A percentile compares a stretch with the other conserved stretches of the same genome.
These are phyloP conservation scores for Fomitopsis palustris DNA, from an alignment of 1,284 basidiomycete species.

Conservation along the genomic window DNA sequence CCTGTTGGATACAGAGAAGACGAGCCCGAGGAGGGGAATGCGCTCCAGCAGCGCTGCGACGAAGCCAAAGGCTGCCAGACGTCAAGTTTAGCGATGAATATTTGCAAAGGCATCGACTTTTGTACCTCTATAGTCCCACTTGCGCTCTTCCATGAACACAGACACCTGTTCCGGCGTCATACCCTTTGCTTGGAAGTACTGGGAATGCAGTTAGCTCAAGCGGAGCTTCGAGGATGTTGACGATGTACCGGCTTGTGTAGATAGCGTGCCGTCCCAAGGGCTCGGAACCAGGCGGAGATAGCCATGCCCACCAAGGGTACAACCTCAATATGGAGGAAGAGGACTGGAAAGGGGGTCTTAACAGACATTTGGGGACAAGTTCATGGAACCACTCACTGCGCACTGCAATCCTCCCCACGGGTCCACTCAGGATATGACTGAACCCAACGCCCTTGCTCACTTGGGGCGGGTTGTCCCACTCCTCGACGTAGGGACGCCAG, in stretches of 20 bases:
- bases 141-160: conserved; percentile 81
- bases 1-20: conserved; percentile 81
- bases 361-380: neutral
- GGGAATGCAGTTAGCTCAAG: neutral
- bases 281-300: conserved; percentile 63
- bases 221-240: neutral
- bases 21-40: conserved; percentile 73
- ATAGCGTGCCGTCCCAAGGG: conserved; percentile 64
- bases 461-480: conserved; percentile 73
- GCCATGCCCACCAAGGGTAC: conserved; percentile 70
- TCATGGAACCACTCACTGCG: conserved; percentile 16
- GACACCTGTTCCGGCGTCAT: conserved; percentile 70
- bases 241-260: conserved; percentile 65
- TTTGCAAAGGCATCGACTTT: neutral
- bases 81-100: neutral
- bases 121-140: conserved; percentile 78
- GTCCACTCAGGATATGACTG: conserved; percentile 42
- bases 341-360: conserved; percentile 37
- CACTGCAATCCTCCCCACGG: conserved; percentile 49
- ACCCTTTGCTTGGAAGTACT: conserved; percentile 82
- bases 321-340: conserved; percentile 66
- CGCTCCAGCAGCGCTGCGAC: conserved; percentile 73
- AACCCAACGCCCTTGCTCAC: conserved; percentile 31
- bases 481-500: conserved; percentile 86
- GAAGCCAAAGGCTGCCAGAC: conserved; percentile 72